A percentile compares a stretch with the other conserved stretches of the same genome.
Evolutionary conservation across 441 rosid genomes (phyloP).

Genomic region (Croton setiger): DNA sequence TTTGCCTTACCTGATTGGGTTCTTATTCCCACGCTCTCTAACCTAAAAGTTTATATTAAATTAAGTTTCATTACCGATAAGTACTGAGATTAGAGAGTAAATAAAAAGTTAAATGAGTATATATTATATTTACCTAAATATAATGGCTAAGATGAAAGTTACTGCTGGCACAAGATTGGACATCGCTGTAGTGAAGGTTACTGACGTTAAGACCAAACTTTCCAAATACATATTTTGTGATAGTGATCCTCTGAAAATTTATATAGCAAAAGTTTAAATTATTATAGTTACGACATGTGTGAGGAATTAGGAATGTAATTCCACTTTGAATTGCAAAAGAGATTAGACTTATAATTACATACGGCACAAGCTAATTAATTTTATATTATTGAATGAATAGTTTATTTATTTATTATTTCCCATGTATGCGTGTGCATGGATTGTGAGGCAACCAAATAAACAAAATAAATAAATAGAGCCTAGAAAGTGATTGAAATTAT

Average conservation of each 20-base stretch:
- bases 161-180: constrained; percentile 35
- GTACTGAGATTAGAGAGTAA: too few species aligned
- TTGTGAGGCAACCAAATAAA: too few species aligned
- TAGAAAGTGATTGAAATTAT: too few species aligned
- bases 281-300: too few species aligned
- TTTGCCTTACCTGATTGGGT: constrained; percentile 27
- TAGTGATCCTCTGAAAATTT: constrained; percentile 29
- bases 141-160: constrained; percentile 30
- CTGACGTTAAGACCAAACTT: constrained; percentile 32
- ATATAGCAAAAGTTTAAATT: neutral
- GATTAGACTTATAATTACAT: too few species aligned
- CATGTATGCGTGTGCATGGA: too few species aligned
- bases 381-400: too few species aligned
- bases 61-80: neutral
- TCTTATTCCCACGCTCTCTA: constrained; percentile 22
- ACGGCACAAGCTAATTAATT: too few species aligned
- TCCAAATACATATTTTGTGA: constrained; percentile 29
- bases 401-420: too few species aligned
- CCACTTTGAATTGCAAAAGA: neutral
- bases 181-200: constrained; percentile 37
- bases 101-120: too few species aligned
- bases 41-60: constrained; percentile 1
- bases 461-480: too few species aligned
- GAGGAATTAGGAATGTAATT: neutral
- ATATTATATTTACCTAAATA: constrained; percentile 25